Evolutionary conservation across 2,329 filamentous ascomycete genomes (phyloP), one percentile per base, ranked within the genome.

Genomic region (Geosmithia morbida): DNA sequence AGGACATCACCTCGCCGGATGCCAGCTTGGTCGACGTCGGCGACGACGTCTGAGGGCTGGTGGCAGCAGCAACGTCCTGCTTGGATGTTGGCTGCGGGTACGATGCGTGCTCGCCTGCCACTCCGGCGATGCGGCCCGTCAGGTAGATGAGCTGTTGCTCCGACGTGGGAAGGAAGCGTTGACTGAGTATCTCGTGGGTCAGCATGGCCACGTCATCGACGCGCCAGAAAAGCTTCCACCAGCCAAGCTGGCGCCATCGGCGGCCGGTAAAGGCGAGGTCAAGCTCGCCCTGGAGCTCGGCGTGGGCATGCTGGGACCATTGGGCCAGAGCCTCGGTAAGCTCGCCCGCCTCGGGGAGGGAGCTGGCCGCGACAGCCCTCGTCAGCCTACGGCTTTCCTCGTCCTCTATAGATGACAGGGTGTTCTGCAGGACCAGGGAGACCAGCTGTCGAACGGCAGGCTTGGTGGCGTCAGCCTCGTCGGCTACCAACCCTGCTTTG

Each of bases 141-240:
- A 95, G 74, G 63, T 83, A 94, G 44, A 95, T 82, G n/a, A 87
- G 75, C 48, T 81, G 82, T 55, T 82, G 81, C 62, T 96, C 89
- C 0, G 89, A 83, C 3, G 75, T 75, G 0, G 81, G 76, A 3
- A 98, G 73, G 68, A 94, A 97, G 7, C 77, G 73, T 52, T 81
- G 80, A 50, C 77, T 75, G 2, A 96, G 69, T 50, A 96, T 83
- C 54, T 92, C 85, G 1, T 80, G 78, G 2, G 85, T 81, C 48
- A 95, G 80, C 74, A 90, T 84, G 2, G 80, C 79, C 11, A 96
- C 87, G 56, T 96, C 90, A 59, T 97, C 90, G 20, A 92, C 88
- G 18, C 87, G 80, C 88, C 88, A 95, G 59, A 95, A 88, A 0
- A 97, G 74, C 61, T 94, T 94, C 84, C 87, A 96, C 89, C 90